These are phyloP conservation scores for Hypoxylon trugodes DNA, from an alignment of 495 filamentous ascomycete species.

Conservation along the genomic window DNA sequence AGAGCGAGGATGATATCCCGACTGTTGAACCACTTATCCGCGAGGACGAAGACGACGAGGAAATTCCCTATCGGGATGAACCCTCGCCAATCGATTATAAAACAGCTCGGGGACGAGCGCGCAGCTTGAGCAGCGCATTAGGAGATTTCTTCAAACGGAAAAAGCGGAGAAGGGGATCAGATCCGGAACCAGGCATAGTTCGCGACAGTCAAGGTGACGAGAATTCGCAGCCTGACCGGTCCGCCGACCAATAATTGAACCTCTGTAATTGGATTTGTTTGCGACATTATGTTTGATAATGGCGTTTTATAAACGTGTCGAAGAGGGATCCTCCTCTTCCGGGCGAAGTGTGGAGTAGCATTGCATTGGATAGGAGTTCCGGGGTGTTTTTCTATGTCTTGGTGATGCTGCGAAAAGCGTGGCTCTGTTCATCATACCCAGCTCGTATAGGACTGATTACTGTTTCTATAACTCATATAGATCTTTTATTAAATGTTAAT, in stretches of 20 bases:
- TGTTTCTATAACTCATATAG: conserved; percentile 19
- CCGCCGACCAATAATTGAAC: conserved; percentile 8
- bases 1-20: conserved; percentile 41
- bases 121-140: conserved; percentile 61
- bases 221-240: conserved; percentile 2
- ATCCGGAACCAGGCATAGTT: conserved; percentile 30
- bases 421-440: conserved; percentile 30
- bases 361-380: conserved; percentile 41
- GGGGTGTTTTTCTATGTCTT: conserved; percentile 17
- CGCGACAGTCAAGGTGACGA: conserved; percentile 16
- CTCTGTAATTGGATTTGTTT: background rate
- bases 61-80: conserved; percentile 31
- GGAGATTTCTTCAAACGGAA: conserved; percentile 53
- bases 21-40: conserved; percentile 28
- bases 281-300: conserved; percentile 1
- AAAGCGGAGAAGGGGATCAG: conserved; percentile 34
- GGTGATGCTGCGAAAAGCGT: conserved; percentile 22
- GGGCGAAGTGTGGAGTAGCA: conserved; percentile 8
- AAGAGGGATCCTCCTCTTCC: conserved; percentile 5
- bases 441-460: conserved; percentile 10
- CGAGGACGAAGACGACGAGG: conserved; percentile 17
- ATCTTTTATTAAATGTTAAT: conserved; percentile 34
- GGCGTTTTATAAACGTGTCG: background rate
- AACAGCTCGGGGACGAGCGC: conserved; percentile 47
- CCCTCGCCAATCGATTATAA: conserved; percentile 21